A percentile compares a stretch with the other conserved stretches of the same genome.
Evolutionary conservation across 2,329 filamentous ascomycete genomes (phyloP).

Genomic region (Rutstroemia sp.): DNA sequence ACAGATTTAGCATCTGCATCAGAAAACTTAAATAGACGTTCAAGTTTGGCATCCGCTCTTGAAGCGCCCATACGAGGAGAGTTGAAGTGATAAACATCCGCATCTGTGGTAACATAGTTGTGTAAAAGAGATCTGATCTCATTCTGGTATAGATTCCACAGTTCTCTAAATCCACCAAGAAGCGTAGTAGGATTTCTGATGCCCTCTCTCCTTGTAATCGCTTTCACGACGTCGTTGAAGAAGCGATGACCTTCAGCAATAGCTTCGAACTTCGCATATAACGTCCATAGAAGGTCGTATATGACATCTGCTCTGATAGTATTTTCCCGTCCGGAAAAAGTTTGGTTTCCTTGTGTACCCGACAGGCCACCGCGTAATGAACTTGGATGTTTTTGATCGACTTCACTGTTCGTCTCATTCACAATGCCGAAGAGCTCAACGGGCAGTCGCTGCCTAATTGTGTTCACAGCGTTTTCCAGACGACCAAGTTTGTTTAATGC

Average conservation of each 20-base stretch:
- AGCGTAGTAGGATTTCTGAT: constrained; percentile 54
- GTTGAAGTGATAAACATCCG: constrained; percentile 61
- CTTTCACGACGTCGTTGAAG: constrained; percentile 84
- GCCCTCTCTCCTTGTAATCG: constrained; percentile 77
- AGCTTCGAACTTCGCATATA: constrained; percentile 95
- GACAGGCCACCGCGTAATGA: constrained; percentile 50
- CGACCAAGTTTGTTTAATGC: constrained; percentile 83
- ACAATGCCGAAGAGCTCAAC: constrained; percentile 92
- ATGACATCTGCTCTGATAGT: constrained; percentile 78
- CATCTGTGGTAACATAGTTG: constrained; percentile 92
- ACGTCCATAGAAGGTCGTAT: constrained; percentile 81
- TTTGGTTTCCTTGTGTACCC: constrained; percentile 49
- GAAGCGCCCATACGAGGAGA: constrained; percentile 44
- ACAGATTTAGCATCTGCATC: constrained; percentile 75
- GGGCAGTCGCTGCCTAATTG: constrained; percentile 84
- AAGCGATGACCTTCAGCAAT: constrained; percentile 94
- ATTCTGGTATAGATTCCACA: constrained; percentile 97
- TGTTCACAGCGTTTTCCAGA: constrained; percentile 79
- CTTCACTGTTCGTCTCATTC: constrained; percentile 89
- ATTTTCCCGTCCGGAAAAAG: constrained; percentile 62
- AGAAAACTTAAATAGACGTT: constrained; percentile 69
- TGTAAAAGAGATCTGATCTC: constrained; percentile 92
- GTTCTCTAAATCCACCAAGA: constrained; percentile 84
- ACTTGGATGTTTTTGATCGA: constrained; percentile 87
- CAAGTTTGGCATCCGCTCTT: constrained; percentile 33